Evolutionary conservation across 2,329 filamentous ascomycete species (phyloP), one percentile per base, ranked within the genome.

Genomic region (Colletotrichum filicis): DNA sequence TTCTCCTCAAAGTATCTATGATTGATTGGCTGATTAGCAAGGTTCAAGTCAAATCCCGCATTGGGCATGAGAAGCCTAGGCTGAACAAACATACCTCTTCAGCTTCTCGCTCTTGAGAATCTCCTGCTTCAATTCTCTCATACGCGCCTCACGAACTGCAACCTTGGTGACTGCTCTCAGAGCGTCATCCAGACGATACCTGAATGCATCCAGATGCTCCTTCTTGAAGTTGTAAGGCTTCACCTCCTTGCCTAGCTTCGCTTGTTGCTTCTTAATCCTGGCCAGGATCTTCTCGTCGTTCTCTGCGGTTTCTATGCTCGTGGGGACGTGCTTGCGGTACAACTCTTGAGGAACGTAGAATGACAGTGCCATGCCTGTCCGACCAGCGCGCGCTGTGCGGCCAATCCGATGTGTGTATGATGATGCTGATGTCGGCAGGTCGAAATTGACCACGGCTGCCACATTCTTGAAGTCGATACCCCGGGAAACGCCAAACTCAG

Each of bases 371-470:
- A 98, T 98, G 73, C 97, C 97, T 1, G 93, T 92, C 80, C 97
- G 94, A 12, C 95, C 96, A 2, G 95, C 97, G 74, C 97, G 91
- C 1, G 95, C 97, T 6, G 97, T 99, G 37, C 97, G 92, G 37
- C 97, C 97, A 78, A 99, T 97, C 66, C 97, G 92, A 83, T 99
- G 97, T n/a, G 94, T 97, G 83, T 99, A 99, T 9, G 95, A 97
- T 80, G 95, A 97, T 49, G 95, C 93, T 9, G 92, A 93, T 19
- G 92, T 91, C 1, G 97, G 97, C 19, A 99, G 92, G 82, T 99
- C 97, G 82, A 99, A 99, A 85, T 99, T 99, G 80, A 99, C 91
- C 28, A 99, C 95, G 75, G 94, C 95, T 3, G 95, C 92, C 67
- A 99, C 95, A 79, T 98, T 96, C 79, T 97, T 93, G 86, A 99